Conservation (phyloP, 306 rosid species). For the Malus fusca region DNA sequence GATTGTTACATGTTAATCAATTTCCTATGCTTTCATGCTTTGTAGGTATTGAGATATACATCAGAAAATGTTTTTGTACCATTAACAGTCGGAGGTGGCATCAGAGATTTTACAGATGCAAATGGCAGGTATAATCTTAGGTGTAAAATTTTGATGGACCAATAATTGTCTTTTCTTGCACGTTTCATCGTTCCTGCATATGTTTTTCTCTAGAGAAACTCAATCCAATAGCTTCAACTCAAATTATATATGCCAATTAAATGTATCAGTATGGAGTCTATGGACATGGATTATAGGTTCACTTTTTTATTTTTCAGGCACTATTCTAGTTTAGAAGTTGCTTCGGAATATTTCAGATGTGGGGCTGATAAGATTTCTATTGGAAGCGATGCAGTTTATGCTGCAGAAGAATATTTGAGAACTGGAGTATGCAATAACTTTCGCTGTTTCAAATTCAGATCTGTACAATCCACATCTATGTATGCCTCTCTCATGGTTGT, state of each 20-base stretch:
- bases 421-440: slow-evolving; percentile 60
- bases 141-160: not conserved
- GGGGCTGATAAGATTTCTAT: slow-evolving; percentile 98
- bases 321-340: slow-evolving; percentile 97
- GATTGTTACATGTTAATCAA: not conserved
- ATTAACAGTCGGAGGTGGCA: slow-evolving; percentile 95
- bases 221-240: not conserved
- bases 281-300: not conserved
- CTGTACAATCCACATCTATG: not conserved
- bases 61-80: slow-evolving; percentile 98
- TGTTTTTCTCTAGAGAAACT: not conserved
- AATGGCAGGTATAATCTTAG: slow-evolving; percentile 64
- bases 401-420: slow-evolving; percentile 83
- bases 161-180: slow-evolving; percentile 7
- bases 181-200: not conserved
- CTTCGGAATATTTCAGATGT: slow-evolving; percentile 93
- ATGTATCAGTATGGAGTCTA: not conserved
- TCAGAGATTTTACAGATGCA: slow-evolving; percentile 88
- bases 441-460: slow-evolving; percentile 1
- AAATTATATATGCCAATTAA: not conserved
- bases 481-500: slow-evolving; percentile 24
- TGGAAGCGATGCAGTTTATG: slow-evolving; percentile 96
- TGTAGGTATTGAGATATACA: slow-evolving; percentile 71
- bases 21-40: slow-evolving; percentile 9
- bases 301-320: slow-evolving; percentile 38